Evolutionary conservation across 768 basidiomycete species (phyloP).

Genomic region (Pisolithus albus): DNA sequence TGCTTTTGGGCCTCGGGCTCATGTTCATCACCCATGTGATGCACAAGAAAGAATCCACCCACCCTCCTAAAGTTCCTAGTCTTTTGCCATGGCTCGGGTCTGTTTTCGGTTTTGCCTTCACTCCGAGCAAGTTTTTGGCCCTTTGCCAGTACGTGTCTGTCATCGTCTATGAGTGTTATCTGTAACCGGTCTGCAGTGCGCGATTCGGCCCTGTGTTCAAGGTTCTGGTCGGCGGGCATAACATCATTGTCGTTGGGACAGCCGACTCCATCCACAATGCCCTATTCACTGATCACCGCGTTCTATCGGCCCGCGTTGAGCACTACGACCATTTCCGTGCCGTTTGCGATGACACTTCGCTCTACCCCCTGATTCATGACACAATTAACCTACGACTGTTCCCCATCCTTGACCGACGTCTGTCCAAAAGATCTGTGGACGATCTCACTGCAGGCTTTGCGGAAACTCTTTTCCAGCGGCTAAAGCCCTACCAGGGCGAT

Average conservation of each 20-base stretch:
- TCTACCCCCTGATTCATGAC: conserved; percentile 6
- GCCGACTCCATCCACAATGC: conserved; percentile 10
- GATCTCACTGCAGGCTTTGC: conserved; percentile 12
- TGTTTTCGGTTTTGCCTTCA: conserved; percentile 8
- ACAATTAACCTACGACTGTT: conserved; percentile 15
- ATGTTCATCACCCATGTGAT: not conserved
- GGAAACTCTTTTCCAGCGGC: conserved; percentile 5
- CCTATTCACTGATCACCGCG: conserved; percentile 2
- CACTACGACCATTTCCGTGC: conserved; percentile 8
- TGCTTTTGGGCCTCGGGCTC: not conserved
- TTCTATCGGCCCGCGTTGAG: conserved; percentile 9
- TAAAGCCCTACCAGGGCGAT: conserved; percentile 4
- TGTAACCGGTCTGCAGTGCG: conserved; percentile 2
- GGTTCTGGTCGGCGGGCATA: conserved; percentile 14
- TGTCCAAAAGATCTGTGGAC: conserved; percentile 10
- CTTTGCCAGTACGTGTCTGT: conserved; percentile 14
- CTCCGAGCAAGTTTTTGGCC: conserved; percentile 12
- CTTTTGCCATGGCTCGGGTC: conserved; percentile 14
- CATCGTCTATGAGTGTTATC: too few relatives aligned
- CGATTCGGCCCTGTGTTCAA: conserved; percentile 11
- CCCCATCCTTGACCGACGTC: conserved; percentile 15
- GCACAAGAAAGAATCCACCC: not conserved
- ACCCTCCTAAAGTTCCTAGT: conserved; percentile 8
- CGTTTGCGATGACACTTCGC: conserved; percentile 9
- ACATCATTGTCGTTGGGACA: conserved; percentile 12